These are phyloP conservation scores for Pythium aphanidermatum DNA, from an alignment of 352 stramenopile species.

Conservation along the genomic window DNA sequence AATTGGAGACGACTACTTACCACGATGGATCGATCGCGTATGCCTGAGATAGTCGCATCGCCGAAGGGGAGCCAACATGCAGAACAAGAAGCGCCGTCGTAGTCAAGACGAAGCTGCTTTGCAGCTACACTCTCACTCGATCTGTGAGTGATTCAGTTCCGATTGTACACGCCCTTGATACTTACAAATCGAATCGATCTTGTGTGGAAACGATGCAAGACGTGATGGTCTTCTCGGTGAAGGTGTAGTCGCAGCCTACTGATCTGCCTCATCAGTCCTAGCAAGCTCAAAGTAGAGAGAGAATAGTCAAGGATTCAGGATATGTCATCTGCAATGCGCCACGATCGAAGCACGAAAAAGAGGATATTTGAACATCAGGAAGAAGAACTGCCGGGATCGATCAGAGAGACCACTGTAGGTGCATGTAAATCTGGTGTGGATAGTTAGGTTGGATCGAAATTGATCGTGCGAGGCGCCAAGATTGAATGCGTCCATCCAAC, in stretches of 20 bases:
- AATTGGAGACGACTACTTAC: no score
- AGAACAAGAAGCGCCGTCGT: conserved; percentile 28
- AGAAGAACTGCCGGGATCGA: conserved; percentile 50
- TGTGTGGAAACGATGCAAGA: neutral
- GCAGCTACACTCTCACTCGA: conserved; percentile 17
- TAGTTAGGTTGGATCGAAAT: conserved; percentile 6
- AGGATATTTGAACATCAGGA: conserved; percentile 80
- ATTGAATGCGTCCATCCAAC: conserved; percentile 63
- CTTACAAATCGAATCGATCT: conserved; percentile 25
- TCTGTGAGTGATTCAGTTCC: neutral
- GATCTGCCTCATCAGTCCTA: conserved; percentile 43
- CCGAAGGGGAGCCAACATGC: conserved; percentile 35
- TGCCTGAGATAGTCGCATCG: conserved; percentile 32
- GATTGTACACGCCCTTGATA: neutral
- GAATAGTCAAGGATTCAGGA: no score
- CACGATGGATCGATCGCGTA: conserved; percentile 30
- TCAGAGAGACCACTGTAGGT: conserved; percentile 47
- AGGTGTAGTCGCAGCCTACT: conserved; percentile 20
- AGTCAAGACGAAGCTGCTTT: conserved; percentile 24
- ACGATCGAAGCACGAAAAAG: neutral
- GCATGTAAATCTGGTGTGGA: conserved; percentile 29
- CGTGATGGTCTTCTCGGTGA: conserved; percentile 1
- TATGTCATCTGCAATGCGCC: no score
- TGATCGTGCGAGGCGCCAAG: conserved; percentile 21
- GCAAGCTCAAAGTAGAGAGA: conserved; percentile 50